phyloP scores from a whole-genome alignment of 192 early-diverging fungal species.

The Diversispora epigaea region DNA sequence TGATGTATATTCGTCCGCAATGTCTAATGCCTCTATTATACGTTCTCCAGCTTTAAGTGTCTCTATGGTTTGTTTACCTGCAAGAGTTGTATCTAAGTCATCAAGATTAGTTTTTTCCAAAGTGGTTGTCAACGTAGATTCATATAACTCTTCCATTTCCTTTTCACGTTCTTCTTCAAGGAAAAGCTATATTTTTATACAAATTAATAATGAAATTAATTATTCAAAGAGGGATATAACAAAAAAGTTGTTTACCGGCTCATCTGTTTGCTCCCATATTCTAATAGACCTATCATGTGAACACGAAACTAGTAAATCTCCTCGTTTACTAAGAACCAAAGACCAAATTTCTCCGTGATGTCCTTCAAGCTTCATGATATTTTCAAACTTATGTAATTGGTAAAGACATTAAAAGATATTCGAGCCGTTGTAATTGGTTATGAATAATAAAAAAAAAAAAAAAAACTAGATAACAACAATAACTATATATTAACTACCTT shows the following conservation, averaged over 20 bases:
- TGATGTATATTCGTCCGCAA: constrained; percentile 80
- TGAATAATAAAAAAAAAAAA: constrained; percentile 1
- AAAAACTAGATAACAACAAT: background rate
- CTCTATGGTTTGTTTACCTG: constrained; percentile 86
- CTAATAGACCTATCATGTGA: constrained; percentile 95
- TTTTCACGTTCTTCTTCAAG: constrained; percentile 95
- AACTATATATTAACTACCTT: constrained; percentile 46
- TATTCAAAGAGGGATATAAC: background rate
- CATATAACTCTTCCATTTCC: constrained; percentile 88
- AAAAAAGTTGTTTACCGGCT: constrained; percentile 51
- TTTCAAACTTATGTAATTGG: constrained; percentile 65
- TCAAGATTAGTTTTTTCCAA: constrained; percentile 56
- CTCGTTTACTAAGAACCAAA: constrained; percentile 85
- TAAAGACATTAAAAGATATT: background rate
- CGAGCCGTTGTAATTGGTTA: no score
- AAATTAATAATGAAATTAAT: constrained; percentile 24
- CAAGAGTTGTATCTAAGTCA: constrained; percentile 63
- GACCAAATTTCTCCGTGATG: constrained; percentile 96
- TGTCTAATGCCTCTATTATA: constrained; percentile 88
- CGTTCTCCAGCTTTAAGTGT: constrained; percentile 96
- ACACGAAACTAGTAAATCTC: constrained; percentile 81
- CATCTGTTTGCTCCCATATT: constrained; percentile 95
- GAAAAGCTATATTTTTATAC: constrained; percentile 61
- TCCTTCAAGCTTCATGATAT: constrained; percentile 89
- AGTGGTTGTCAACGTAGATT: constrained; percentile 69